These are phyloP conservation scores for Hypoxylon sp. DNA, from an alignment of 2,329 filamentous ascomycete species.

Conservation along the genomic window DNA sequence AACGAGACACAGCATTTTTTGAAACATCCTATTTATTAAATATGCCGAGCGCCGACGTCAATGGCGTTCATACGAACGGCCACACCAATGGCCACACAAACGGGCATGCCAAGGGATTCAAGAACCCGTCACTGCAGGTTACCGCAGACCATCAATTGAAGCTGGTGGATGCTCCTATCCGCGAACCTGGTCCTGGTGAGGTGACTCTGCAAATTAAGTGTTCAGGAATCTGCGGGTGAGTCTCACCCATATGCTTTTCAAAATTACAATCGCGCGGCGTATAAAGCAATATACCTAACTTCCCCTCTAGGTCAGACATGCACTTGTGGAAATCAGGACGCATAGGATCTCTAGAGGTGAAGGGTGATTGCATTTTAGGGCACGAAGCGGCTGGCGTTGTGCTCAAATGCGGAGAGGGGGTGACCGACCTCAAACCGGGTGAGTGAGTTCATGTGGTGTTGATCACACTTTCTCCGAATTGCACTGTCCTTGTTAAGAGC, in stretches of 20 bases:
- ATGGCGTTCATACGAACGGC: conserved; percentile 38
- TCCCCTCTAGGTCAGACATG: conserved; percentile 69
- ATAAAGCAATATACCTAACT: conserved; percentile 24
- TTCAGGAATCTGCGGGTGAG: conserved; percentile 75
- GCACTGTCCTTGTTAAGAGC: neutral
- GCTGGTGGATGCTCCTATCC: conserved; percentile 69
- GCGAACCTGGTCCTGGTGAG: conserved; percentile 67
- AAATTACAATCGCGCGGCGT: neutral
- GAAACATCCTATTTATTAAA: conserved; percentile 18
- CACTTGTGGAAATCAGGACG: conserved; percentile 77
- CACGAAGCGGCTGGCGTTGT: conserved; percentile 76
- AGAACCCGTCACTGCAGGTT: conserved; percentile 71
- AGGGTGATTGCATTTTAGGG: conserved; percentile 75
- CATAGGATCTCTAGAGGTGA: conserved; percentile 74
- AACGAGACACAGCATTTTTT: conserved; percentile 22
- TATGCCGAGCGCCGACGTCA: conserved; percentile 35
- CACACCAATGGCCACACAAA: conserved; percentile 44
- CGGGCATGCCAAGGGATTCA: conserved; percentile 41
- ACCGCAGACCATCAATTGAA: conserved; percentile 73
- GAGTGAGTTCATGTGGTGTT: conserved; percentile 46
- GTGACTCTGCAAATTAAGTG: conserved; percentile 74
- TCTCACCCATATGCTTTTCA: neutral
- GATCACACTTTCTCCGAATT: neutral
- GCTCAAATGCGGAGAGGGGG: conserved; percentile 68
- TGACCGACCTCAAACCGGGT: conserved; percentile 66